These are phyloP conservation scores for Didymella pomorum DNA, from an alignment of 2,329 filamentous ascomycete species.

Conservation along the genomic window DNA sequence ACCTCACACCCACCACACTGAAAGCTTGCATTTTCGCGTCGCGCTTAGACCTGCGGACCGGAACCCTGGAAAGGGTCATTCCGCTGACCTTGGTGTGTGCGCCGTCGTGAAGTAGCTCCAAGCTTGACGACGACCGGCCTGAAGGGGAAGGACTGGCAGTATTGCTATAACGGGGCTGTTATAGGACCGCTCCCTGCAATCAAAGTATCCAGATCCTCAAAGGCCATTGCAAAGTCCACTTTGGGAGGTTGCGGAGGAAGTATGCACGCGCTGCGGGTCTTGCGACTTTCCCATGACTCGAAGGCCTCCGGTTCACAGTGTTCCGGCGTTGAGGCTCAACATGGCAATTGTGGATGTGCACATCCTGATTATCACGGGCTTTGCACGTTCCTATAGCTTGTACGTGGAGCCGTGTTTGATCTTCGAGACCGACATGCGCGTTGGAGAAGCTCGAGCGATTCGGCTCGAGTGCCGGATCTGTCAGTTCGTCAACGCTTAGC, in stretches of 20 bases:
- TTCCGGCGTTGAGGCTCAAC: neutral
- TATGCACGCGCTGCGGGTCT: neutral
- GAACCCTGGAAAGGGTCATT: neutral
- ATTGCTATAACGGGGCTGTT: slow-evolving; percentile 1
- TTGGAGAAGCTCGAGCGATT: neutral
- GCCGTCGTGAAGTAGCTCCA: neutral
- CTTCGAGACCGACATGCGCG: neutral
- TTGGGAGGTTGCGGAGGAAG: neutral
- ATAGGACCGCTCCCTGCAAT: neutral
- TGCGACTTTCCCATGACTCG: neutral
- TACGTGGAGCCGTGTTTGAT: neutral
- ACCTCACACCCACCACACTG: neutral
- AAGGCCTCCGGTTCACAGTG: neutral
- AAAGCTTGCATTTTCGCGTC: neutral
- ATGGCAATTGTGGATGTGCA: neutral
- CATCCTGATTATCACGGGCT: neutral
- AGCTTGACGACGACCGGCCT: slow-evolving; percentile 1
- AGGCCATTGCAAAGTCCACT: neutral
- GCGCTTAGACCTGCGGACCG: neutral
- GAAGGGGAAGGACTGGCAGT: neutral
- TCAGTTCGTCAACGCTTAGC: neutral
- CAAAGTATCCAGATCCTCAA: neutral
- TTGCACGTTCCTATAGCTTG: neutral
- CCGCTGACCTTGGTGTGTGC: neutral
- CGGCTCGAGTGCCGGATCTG: neutral